Conservation (phyloP, 805 yeast genomes). For the Allodekkera sacchari region DNA sequence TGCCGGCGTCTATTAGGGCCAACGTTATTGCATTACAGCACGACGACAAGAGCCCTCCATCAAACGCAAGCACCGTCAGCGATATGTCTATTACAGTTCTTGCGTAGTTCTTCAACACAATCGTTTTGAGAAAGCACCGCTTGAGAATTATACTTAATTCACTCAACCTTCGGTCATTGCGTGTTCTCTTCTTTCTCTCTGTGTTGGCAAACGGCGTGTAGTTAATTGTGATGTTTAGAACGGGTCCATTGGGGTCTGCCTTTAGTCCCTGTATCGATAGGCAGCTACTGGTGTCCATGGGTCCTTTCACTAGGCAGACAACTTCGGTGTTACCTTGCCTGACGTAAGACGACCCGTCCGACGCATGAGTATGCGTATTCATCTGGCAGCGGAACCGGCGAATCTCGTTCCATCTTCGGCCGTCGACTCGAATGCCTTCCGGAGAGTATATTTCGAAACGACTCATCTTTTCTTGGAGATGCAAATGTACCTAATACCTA, state of each 20-base stretch:
- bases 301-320: constrained; percentile 80
- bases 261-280: constrained; percentile 40
- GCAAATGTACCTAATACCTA: no score
- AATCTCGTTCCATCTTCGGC: constrained; percentile 91
- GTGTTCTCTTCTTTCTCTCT: constrained; percentile 59
- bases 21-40: constrained; percentile 81
- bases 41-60: constrained; percentile 78
- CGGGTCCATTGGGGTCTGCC: constrained; percentile 44
- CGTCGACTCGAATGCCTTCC: constrained; percentile 89
- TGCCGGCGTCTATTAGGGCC: constrained; percentile 91
- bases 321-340: constrained; percentile 91
- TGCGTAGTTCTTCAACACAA: constrained; percentile 69
- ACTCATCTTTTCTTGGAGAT: no score
- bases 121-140: constrained; percentile 65
- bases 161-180: constrained; percentile 60
- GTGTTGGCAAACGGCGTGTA: constrained; percentile 76
- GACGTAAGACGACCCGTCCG: constrained; percentile 89
- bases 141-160: constrained; percentile 62
- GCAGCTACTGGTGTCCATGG: constrained; percentile 61
- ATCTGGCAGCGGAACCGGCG: constrained; percentile 73
- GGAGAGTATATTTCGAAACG: constrained; percentile 83
- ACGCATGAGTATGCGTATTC: constrained; percentile 79
- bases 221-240: constrained; percentile 54
- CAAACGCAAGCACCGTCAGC: constrained; percentile 76
- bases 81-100: constrained; percentile 72